Evolutionary conservation across 108 stramenopile genomes (phyloP), one percentile per base, ranked within the genome.

Genomic region (Aurantiochytrium sp.): DNA sequence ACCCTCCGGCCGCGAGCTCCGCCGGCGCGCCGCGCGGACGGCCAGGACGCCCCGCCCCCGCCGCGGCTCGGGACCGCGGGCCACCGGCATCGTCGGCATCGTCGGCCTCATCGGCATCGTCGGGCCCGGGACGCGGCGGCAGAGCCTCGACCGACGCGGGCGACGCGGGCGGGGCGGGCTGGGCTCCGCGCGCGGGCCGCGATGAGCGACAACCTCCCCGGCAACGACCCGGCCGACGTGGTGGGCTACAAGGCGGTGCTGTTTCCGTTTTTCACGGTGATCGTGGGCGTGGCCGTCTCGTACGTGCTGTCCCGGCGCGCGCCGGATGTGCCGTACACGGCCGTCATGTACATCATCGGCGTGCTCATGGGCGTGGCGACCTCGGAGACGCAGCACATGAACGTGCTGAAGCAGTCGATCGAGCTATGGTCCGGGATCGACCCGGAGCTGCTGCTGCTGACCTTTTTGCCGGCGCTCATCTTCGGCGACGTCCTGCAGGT

Each of bases 391-490:
- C 45, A 21, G 12, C 4, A 22, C 50, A 4, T 32, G 15, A 37
- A 30, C 31, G 22, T 45, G 4, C 37, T 91, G 3, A 31, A 30
- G 1, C 24, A 54, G 45, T 21, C 37, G 39, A 19, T 88, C 41
- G 22, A 37, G 27, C 2, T n/a, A 50, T 92, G 93, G 92, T 34
- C 65, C 34, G 54, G 65, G 52, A 87, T 94, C 1, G 54, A 81
- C 39, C 86, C 92, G 4, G 85, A 94, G 17, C 50, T 91, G 1
- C 54, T 94, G 37, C 87, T 95, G 48, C 87, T 90, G 55, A 87
- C 92, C 1, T 94, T 95, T 86, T 87, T 95, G 24, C 95, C 95
- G 8, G 92, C 92, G 48, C 89, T 95, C n/a, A 94, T 95, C 53
- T 95, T 94, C 85, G 93, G 88, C 52, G 34, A 34, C 10, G 88